Base-by-base conservation (phyloP, 1,284 basidiomycete genomes). In the Heimioporus punctisporus region DNA sequence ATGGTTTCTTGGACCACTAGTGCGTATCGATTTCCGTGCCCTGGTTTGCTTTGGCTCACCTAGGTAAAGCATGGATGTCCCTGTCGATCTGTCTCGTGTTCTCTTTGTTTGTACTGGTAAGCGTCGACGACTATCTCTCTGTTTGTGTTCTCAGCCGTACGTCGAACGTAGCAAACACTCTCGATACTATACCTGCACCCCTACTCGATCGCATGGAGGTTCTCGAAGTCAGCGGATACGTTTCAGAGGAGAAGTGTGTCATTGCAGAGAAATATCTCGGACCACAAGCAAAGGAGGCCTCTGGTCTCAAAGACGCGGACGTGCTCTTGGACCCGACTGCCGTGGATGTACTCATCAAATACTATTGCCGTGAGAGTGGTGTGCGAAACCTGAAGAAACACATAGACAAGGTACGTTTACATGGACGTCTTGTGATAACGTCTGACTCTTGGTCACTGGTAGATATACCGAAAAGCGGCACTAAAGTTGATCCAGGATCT, bases 401-500 rank as follows among this genome's bases (percentile, higher is more conserved):
- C 66, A 95, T 97, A 55, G 95, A 97, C 70, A 97, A 97, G 84
- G 93, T 93, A 53, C 26, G 63, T 17, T 31, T 52, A 48, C 59
- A 12, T 40, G 12, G 17, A 44, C 7, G 31, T 15, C 41, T 23
- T 56, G 10, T 2, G 15, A 25, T 24, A 12, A 44, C 27, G 15
- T 45, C 53, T 42, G 48, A 45, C 48, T 21, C 5, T 49, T 21
- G 46, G 28, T 55, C 28, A 25, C 46, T 61, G 10, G 41, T 72
- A 97, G 94, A 96, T 99, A 55, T 99, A 97, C 74, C 88, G 97
- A 60, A 99, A 99, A 74, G 93, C 97, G 7, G 96, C 97, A 0
- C 81, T 97, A 62, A 93, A 92, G 71, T 87, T 99, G 57, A 94
- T 99, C 6, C 83, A 90, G 63, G 93, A 98, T 60, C 83, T 98